Evolutionary conservation across 768 basidiomycete species (phyloP), one percentile per base, ranked within the genome.

Genomic region (Boletales sp.): DNA sequence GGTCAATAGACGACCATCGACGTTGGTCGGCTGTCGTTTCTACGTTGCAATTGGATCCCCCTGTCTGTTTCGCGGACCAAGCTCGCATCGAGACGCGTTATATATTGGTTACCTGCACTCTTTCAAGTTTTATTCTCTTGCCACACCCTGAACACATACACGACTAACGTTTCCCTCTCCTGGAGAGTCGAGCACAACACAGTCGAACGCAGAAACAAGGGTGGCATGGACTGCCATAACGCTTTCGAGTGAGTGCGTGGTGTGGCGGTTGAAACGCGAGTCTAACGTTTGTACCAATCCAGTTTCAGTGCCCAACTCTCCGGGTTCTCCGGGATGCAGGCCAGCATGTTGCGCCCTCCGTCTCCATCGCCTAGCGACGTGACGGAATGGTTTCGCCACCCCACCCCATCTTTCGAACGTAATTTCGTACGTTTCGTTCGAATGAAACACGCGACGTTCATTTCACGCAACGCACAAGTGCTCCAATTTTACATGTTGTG

Each of bases 401-500:
- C 35, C 37, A 50, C 47, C 13, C 36, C 34, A 2, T 43, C 35
- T 17, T 53, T 54, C 31, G 63, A 58, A 54, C 58, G 55, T 56
- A 62, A 59, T 57, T 46, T 55, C n/a, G 57, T 62, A 50, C 13
- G 51, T 58, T 18, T 11, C 24, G 21, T 45, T 42, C 18, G 7
- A 9, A 13, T 34, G 34, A 34, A 34, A 34, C 34, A 34, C 34
- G 15, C 34, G 15, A 34, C 11, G 13, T 34, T 34, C 34, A 12
- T 34, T 14, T 34, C 15, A 13, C 15, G 11, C 8, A 35, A 2
- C 27, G 48, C 1, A n/a, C 40, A 19, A 73, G 71, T 75, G 73
- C 51, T 66, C 69, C 35, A 65, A 80, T 65, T 79, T 76, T 57
- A 69, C 68, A 30, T 80, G 80, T 55, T 80, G 80, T 55, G 74